Percentiles rank a stretch among this genome's conserved stretches.
Evolutionary conservation across 306 rosid genomes (phyloP).

Genomic region (Pyrus betulifolia): DNA sequence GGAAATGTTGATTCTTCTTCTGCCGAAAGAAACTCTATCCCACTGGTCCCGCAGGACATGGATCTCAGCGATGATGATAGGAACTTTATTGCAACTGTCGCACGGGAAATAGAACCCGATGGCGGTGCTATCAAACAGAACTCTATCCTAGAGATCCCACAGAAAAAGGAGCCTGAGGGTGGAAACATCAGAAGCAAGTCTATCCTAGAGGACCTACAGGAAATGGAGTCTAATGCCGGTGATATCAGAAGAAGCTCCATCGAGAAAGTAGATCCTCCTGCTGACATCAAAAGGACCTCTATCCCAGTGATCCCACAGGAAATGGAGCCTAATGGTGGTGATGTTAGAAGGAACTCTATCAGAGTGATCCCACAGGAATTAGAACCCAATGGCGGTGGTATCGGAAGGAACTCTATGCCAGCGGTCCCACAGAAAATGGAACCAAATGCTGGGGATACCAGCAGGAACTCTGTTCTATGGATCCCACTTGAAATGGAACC

Average conservation of each 20-base stretch:
- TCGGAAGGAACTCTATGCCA: neutral
- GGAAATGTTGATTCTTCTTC: neutral
- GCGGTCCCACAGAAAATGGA: neutral
- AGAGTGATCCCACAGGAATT: neutral
- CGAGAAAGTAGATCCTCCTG: neutral
- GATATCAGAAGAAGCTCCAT: neutral
- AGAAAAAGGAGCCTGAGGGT: neutral
- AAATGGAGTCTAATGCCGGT: neutral
- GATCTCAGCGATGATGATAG: neutral
- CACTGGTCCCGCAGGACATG: neutral
- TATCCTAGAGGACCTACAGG: neutral
- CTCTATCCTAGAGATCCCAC: neutral
- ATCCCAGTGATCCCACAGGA: constrained; percentile 3
- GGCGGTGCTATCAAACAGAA: neutral
- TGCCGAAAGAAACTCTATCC: neutral
- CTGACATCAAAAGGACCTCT: neutral
- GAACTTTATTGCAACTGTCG: neutral
- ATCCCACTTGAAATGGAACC: neutral
- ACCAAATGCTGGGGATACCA: neutral
- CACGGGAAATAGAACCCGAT: neutral
- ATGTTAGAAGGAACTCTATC: constrained; percentile 12
- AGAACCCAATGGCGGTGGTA: neutral
- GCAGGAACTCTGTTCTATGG: neutral
- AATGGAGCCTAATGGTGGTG: neutral
- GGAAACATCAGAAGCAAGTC: neutral